A percentile compares a stretch with the other conserved stretches of the same genome.
Evolutionary conservation across 768 basidiomycete species (phyloP).

Genomic region (Lentinula detonsa): DNA sequence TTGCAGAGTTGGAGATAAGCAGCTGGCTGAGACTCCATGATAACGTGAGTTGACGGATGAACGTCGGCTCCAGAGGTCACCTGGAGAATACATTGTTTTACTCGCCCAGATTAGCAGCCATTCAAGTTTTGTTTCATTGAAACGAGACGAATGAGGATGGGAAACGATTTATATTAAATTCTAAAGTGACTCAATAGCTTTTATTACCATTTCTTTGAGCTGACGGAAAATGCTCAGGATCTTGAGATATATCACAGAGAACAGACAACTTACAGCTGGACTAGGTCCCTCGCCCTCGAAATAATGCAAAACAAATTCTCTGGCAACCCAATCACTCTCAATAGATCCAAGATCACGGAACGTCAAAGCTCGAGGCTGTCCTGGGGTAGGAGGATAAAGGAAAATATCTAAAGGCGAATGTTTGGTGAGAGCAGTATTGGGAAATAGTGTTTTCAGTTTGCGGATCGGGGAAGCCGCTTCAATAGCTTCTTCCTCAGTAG

Average conservation of each 20-base stretch:
- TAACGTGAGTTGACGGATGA: neutral
- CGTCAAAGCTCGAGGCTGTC: conserved; percentile 47
- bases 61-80: conserved; percentile 2
- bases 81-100: neutral
- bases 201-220: conserved; percentile 48
- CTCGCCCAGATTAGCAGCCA: neutral
- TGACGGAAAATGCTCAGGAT: conserved; percentile 13
- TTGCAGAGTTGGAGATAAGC: conserved; percentile 1
- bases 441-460: conserved; percentile 72
- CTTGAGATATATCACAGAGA: neutral
- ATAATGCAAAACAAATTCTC: conserved; percentile 68
- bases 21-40: neutral
- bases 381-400: conserved; percentile 50
- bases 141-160: neutral
- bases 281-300: conserved; percentile 69
- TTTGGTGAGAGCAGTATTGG: conserved; percentile 62
- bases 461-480: conserved; percentile 57
- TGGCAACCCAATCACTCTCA: conserved; percentile 70
- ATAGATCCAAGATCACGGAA: conserved; percentile 71
- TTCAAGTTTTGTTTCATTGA: neutral
- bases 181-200: conserved; percentile 26
- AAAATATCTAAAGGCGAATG: conserved; percentile 65
- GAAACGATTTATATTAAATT: conserved; percentile 14
- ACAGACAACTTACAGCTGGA: conserved; percentile 48
- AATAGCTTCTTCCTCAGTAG: conserved; percentile 56